phyloP scores from a whole-genome alignment of 208 protist species.

The Trypanosoma cruzi region DNA sequence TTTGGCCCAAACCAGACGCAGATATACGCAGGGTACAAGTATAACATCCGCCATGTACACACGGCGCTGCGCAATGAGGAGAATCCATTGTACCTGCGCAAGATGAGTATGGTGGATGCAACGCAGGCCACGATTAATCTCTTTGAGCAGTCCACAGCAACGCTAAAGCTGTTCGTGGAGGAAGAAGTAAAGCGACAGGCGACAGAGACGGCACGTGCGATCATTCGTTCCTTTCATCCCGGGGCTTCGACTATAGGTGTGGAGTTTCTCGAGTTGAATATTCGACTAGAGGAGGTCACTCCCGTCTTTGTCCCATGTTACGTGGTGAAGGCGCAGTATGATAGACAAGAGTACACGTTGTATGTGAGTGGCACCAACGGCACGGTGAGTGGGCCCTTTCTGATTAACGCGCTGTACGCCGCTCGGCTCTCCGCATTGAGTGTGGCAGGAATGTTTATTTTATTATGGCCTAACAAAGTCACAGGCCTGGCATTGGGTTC shows the following conservation, averaged over 20 bases:
- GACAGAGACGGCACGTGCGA: conserved; percentile 38
- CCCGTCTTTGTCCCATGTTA: conserved; percentile 86
- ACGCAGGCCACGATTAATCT: conserved; percentile 73
- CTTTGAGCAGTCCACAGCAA: conserved; percentile 87
- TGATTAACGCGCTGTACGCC: conserved; percentile 77
- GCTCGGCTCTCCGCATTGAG: conserved; percentile 44
- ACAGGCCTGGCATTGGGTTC: conserved; percentile 56
- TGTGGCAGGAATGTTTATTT: conserved; percentile 29
- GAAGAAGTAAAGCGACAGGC: conserved; percentile 60
- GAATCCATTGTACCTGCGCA: conserved; percentile 49
- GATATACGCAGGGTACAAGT: conserved; percentile 92
- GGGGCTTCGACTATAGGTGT: conserved; percentile 53
- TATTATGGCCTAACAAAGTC: conserved; percentile 72
- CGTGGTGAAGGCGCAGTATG: conserved; percentile 79
- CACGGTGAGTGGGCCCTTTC: conserved; percentile 68
- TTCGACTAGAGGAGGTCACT: conserved; percentile 64
- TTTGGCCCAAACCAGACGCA: conserved; percentile 83
- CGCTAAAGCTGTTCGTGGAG: conserved; percentile 60
- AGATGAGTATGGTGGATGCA: conserved; percentile 68
- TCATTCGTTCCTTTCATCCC: conserved; percentile 67
- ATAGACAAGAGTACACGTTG: conserved; percentile 73
- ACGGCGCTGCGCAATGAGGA: conserved; percentile 56
- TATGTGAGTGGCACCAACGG: conserved; percentile 76
- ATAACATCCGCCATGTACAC: conserved; percentile 85
- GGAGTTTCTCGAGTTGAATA: conserved; percentile 52